Evolutionary conservation across 2,329 filamentous ascomycete species (phyloP), one percentile per base, ranked within the genome.

Genomic region (Cercospora berteroae): DNA sequence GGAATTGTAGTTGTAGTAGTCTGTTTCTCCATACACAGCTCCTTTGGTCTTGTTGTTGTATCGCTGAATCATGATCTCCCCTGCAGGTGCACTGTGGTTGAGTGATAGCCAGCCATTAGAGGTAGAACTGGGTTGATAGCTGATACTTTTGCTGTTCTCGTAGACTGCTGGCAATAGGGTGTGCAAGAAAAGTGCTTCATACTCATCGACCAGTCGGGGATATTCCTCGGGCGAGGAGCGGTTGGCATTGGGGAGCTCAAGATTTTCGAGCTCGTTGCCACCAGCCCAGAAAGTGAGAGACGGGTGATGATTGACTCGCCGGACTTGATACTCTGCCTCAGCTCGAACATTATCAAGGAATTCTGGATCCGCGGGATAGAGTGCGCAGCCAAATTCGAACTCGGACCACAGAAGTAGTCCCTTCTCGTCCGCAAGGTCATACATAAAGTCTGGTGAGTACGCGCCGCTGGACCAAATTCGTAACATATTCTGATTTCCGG

Each of bases 401-500:
- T 89, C 87, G 59, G 83, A 86, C 87, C 87, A 89, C 0, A 89
- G 79, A 6, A 89, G 77, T 5, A 89, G 81, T 1, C 87, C 87
- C 71, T 82, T 81, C 73, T 88, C 85, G 73, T 89, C 87, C 1
- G 87, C 87, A 9, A 88, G 78, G 65, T 89, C 86, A 71, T 87
- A 89, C 68, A 89, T 85, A 69, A 86, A 88, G 69, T 89, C 86
- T 0, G 86, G 86, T 1, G 83, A 80, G 69, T 89, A 89, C 1
- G 84, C 83, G 2, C 87, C 86, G 20, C 86, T 12, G 4, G 86
- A 82, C 87, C 87, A 89, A 1, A 89, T 83, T 5, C 87, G 82
- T 3, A 89, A 80, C 86, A 89, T 88, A 72, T 89, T 89, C 73
- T 89, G 87, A 67, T 89, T 87, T 2, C 85, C 86, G 25, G 81